Evolutionary conservation across 192 early-diverging fungal species (phyloP), one percentile per base, ranked within the genome.

Genomic region (Lunasporangiospora selenospora): DNA sequence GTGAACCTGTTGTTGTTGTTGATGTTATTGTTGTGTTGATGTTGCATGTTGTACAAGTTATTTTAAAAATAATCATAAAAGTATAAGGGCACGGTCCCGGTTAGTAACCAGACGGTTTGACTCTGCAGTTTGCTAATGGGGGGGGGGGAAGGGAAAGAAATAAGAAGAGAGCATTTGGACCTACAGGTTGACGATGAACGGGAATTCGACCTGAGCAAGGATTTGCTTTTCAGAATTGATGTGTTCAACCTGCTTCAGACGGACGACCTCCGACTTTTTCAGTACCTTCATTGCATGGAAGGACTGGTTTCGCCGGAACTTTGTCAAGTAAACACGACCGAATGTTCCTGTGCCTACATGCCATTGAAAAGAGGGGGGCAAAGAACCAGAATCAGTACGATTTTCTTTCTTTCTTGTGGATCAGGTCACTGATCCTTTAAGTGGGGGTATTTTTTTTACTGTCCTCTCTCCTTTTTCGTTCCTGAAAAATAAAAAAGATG

Each of bases 291-390:
- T 92, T 8, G 92, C 92, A 75, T 89, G 92, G 73, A 77, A 93
- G 40, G 88, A 85, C 47, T 81, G 73, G n/a, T 83, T 85, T 16
- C 78, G 56, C 59, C 77, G 80, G 75, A 89, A 93, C 67, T 90
- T 88, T 29, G 91, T 85, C 34, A 99, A 84, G 73, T 95, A 96
- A 12, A 99, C 97, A 32, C 97, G 81, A 2, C 95, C 96, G 81
- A 98, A 98, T 36, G 96, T 98, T 39, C 96, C 96, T 8, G 96
- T 98, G 24, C 96, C 96, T 93, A 87, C 41, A 12, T 21, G 42
- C 33, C 32, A 34, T 30, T 23, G 16, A 50, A 3, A 16, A 65
- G 30, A 58, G 7, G 44, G 23, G 19, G 16, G 34, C 18, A 8
- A 39, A 23, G 23, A 57, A 27, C 24, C 18, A 32, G 11, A 34